Conservation (phyloP, 306 rosid species). For the Cucurbita maxima region DNA sequence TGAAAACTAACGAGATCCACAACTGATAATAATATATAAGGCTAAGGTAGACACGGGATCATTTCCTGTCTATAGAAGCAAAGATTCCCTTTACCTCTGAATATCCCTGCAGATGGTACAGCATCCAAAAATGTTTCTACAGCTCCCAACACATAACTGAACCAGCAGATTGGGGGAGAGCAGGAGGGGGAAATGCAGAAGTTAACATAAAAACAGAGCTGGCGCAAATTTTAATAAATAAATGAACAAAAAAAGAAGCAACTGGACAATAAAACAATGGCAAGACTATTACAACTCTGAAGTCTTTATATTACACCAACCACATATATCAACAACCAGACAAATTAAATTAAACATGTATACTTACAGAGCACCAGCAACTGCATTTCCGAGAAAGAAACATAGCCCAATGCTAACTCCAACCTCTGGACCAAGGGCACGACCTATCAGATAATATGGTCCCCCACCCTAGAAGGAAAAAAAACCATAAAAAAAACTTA, state of each 20-base stretch:
- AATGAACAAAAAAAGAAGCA: not conserved
- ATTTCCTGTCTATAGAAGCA: conserved; percentile 1
- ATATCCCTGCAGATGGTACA: conserved; percentile 85
- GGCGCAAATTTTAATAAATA: not conserved
- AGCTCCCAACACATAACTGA: conserved; percentile 94
- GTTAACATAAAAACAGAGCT: not conserved
- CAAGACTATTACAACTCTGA: not conserved
- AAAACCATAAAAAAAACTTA: conserved; percentile 3
- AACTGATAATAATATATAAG: not conserved
- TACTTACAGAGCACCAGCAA: conserved; percentile 98
- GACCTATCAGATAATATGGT: conserved; percentile 97
- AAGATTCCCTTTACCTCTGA: conserved; percentile 45
- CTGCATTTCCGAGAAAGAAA: conserved; percentile 97
- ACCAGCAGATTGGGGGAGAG: conserved; percentile 14
- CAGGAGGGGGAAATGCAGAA: conserved; percentile 1
- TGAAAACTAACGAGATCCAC: not conserved
- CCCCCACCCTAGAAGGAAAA: conserved; percentile 82
- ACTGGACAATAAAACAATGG: not conserved
- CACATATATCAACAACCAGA: not conserved
- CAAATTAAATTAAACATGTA: conserved; percentile 5
- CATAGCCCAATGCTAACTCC: conserved; percentile 99
- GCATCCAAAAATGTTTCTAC: conserved; percentile 98
- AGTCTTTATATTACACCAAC: not conserved
- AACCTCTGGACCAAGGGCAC: conserved; percentile 99
- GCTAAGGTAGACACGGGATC: not conserved